phyloP scores from a whole-genome alignment of 2,329 filamentous ascomycete genomes.

The Clarireedia hainanense region DNA sequence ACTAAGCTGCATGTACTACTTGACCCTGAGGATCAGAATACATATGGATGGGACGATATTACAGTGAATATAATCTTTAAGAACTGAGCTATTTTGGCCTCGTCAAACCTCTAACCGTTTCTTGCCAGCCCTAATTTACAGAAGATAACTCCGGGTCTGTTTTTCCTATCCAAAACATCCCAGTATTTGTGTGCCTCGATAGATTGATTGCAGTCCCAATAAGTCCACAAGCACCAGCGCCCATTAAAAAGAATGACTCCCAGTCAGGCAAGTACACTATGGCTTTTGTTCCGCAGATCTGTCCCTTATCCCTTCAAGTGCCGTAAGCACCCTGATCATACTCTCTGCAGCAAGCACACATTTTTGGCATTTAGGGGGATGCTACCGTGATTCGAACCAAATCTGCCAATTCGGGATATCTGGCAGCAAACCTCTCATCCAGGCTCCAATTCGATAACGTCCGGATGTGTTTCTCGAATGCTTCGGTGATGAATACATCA shows the following conservation, averaged over 20 bases:
- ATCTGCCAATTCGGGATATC: conserved; percentile 22
- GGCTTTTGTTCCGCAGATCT: too few relatives aligned
- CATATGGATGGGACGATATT: too few relatives aligned
- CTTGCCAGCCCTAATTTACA: too few relatives aligned
- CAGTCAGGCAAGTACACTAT: too few relatives aligned
- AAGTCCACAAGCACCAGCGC: not conserved
- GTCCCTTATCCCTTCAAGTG: too few relatives aligned
- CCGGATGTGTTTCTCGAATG: conserved; percentile 18
- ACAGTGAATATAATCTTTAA: too few relatives aligned
- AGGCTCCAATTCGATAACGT: conserved; percentile 22
- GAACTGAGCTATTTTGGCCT: too few relatives aligned
- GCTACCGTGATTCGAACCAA: not conserved
- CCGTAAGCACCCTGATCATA: not conserved
- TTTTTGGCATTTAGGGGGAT: not conserved
- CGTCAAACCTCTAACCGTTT: too few relatives aligned
- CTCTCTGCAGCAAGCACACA: not conserved
- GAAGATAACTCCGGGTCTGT: not conserved
- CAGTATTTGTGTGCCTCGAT: conserved; percentile 3
- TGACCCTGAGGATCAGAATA: too few relatives aligned
- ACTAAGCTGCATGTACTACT: too few relatives aligned
- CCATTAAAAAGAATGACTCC: not conserved
- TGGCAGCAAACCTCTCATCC: conserved; percentile 19
- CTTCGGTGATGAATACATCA: conserved; percentile 16
- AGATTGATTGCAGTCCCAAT: not conserved
- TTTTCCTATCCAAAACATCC: not conserved